Base-by-base conservation (phyloP, 2,329 filamentous ascomycete species). In the Claviceps digitariae region DNA sequence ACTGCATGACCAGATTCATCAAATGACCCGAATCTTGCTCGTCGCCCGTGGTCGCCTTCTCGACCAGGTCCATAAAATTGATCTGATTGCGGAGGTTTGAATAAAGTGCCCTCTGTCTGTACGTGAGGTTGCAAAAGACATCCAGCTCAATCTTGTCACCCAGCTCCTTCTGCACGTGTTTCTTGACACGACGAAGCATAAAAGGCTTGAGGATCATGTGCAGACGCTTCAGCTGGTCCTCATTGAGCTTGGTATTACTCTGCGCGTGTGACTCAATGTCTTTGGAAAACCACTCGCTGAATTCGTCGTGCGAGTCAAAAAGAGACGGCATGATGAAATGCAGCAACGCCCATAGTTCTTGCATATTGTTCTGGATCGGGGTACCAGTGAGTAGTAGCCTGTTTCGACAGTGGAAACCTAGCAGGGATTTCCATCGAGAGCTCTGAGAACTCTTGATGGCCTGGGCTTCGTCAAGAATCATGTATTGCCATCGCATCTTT, bases 251-350 rank as follows among this genome's bases (percentile, higher is more conserved):
- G n/a, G 91, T 97, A 66, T 98, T 97, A 68, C 90, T 96, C 72
- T 96, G 91, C 0, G 93, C 93, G 66, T 98, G 93, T 41, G 90
- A 97, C 70, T 98, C 93, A 57, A 98, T 98, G 60, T 93, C 88
- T 71, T 93, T 93, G 52, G 87, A 91, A 67, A 94, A 94, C 88
- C 88, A 94, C 62, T 93, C 88, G 71, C 86, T 91, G 65, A 94
- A 94, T 64, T 93, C 88, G 64, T 94, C 88, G 69, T 93, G 88
- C 0, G 86, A 91, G 68, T 93, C 93, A 69, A 98, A 98, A 51
- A 98, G 77, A 45, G 88, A 95, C n/a, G 93, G 93, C 93, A 98
- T 97, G 73, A 97, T 97, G 73, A 98, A 98, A 77, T 98, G 93
- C 21, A 98, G 77, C 59, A 98, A 72, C 31, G 93, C 93, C 93